A percentile compares a stretch with the other conserved stretches of the same genome.
These are phyloP conservation scores for Cavenderia fasciculata DNA, from an alignment of 78 protist species.

Conservation along the genomic window DNA sequence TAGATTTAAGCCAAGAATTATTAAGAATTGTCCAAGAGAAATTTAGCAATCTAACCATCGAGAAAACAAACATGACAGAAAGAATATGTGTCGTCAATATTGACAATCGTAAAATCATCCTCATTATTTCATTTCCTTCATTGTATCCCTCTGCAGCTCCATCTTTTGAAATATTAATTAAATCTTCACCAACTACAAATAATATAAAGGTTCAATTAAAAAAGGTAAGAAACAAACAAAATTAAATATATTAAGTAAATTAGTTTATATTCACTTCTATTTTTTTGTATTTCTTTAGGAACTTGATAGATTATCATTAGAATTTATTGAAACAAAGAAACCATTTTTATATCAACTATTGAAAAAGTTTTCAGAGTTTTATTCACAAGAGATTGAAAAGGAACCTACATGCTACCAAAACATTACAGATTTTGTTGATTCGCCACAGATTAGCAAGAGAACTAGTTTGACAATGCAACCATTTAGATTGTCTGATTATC, in stretches of 20 bases:
- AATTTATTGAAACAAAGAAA: slow-evolving; percentile 34
- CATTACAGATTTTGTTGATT: no score
- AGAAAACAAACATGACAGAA: slow-evolving; percentile 14
- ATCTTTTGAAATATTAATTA: slow-evolving; percentile 36
- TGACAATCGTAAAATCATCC: slow-evolving; percentile 21
- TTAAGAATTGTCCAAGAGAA: background rate
- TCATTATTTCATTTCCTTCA: slow-evolving; percentile 48
- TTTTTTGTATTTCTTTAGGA: no score
- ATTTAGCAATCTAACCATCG: slow-evolving; percentile 17
- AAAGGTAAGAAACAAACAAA: slow-evolving; percentile 5
- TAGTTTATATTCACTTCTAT: no score
- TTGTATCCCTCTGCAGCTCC: slow-evolving; percentile 65
- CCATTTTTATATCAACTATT: slow-evolving; percentile 26
- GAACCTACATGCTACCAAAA: no score
- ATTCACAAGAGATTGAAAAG: no score
- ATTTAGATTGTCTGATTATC: no score
- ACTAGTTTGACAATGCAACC: no score
- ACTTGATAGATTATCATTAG: background rate
- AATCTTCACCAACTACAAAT: background rate
- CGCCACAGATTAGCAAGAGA: no score
- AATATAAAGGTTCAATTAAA: slow-evolving; percentile 14
- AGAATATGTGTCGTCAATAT: slow-evolving; percentile 41
- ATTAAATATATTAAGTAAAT: no score
- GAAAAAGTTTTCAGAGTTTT: no score
- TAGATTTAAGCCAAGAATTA: slow-evolving; percentile 52